These are phyloP conservation scores for Acrocalymma vagum DNA, from an alignment of 2,329 filamentous ascomycete genomes.

Conservation along the genomic window DNA sequence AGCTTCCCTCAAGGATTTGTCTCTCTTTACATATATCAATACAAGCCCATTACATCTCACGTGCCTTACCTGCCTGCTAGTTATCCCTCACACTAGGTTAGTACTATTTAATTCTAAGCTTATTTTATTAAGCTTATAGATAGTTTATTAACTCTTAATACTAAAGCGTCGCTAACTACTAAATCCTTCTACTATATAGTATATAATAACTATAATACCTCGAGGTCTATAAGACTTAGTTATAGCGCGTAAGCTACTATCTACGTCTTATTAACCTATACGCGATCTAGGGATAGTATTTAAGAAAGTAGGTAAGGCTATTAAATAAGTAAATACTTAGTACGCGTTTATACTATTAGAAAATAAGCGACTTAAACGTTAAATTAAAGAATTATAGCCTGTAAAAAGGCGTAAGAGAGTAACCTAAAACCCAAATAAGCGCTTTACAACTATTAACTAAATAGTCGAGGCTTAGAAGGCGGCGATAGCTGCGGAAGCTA, in stretches of 20 bases:
- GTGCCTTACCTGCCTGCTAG: too few relatives aligned
- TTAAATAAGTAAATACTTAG: conserved; percentile 10
- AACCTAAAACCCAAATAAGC: conserved; percentile 18
- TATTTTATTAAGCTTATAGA: conserved; percentile 12
- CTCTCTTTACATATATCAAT: too few relatives aligned
- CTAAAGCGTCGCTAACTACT: not conserved
- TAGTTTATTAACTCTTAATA: conserved; percentile 1
- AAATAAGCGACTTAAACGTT: conserved; percentile 14
- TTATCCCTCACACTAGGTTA: too few relatives aligned
- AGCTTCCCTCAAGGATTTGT: too few relatives aligned
- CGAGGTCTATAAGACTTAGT: conserved; percentile 12
- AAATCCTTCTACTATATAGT: not conserved
- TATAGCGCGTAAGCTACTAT: conserved; percentile 3
- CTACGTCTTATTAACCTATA: conserved; percentile 2
- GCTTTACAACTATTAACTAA: conserved; percentile 10
- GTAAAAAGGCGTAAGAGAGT: conserved; percentile 11
- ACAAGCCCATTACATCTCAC: too few relatives aligned
- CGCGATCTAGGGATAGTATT: conserved; percentile 4
- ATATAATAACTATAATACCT: conserved; percentile 2
- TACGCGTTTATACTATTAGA: conserved; percentile 11
- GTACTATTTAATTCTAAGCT: conserved; percentile 14
- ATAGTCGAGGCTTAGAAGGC: conserved; percentile 8
- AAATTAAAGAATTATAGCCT: conserved; percentile 5
- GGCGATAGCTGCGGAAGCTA: conserved; percentile 7
- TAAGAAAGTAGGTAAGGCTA: conserved; percentile 17